Conservation (phyloP, 768 basidiomycete genomes). For the Naganishia friedmannii region DNA sequence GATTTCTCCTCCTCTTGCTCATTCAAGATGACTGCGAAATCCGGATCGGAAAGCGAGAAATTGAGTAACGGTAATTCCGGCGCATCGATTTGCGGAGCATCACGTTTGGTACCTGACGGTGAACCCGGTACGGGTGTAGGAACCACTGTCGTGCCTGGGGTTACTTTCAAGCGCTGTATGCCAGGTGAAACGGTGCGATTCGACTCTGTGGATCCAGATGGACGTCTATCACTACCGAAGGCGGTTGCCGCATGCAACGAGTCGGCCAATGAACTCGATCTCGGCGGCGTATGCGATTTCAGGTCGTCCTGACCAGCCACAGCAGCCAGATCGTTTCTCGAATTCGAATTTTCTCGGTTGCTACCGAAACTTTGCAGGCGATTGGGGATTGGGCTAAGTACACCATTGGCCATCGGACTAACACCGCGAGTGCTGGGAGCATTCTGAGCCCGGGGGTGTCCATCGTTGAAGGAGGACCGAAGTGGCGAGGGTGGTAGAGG, state of each 20-base stretch:
- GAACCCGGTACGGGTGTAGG: background rate
- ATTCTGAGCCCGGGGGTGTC: conserved; percentile 6
- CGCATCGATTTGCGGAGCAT: conserved; percentile 61
- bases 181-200: conserved; percentile 10
- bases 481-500: conserved; percentile 50
- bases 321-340: conserved; percentile 7
- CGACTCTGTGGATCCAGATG: conserved; percentile 11
- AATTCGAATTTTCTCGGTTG: background rate
- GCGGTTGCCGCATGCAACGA: conserved; percentile 26
- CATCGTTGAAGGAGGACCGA: conserved; percentile 56
- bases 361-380: conserved; percentile 1
- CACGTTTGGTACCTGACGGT: background rate
- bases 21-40: conserved; percentile 60
- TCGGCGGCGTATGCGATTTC: conserved; percentile 36
- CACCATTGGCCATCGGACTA: conserved; percentile 25
- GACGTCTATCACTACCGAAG: background rate
- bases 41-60: conserved; percentile 78
- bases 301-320: conserved; percentile 9
- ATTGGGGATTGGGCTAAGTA: conserved; percentile 20
- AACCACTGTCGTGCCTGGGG: background rate
- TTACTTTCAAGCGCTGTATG: background rate
- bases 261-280: conserved; percentile 44
- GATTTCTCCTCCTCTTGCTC: conserved; percentile 37
- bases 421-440: conserved; percentile 1
- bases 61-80: conserved; percentile 85